Conservation (phyloP, 164 flowering plant genomes). For the Stephania yunnanensis region DNA sequence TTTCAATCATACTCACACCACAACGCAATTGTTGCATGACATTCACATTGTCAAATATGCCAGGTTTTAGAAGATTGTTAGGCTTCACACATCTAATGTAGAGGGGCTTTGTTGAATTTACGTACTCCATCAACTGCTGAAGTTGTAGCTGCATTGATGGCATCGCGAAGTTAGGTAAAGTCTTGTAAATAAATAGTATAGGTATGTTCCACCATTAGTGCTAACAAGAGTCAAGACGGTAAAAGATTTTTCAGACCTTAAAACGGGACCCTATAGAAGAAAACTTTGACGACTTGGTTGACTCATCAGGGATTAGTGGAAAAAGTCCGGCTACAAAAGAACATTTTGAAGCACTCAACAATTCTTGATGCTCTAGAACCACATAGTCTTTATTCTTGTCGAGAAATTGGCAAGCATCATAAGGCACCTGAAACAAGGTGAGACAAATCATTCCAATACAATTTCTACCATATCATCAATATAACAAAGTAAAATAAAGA, state of each 20-base stretch:
- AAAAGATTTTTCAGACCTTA: slow-evolving; percentile 38
- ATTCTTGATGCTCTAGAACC: slow-evolving; percentile 80
- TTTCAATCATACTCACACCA: slow-evolving; percentile 56
- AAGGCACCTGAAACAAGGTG: slow-evolving; percentile 56
- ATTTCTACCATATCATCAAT: slow-evolving; percentile 4
- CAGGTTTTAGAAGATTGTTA: slow-evolving; percentile 60
- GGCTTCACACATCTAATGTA: slow-evolving; percentile 95
- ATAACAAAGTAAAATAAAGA: slow-evolving; percentile 8
- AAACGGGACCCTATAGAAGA: slow-evolving; percentile 82
- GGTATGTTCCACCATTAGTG: background rate
- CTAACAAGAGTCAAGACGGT: background rate
- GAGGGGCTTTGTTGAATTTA: slow-evolving; percentile 79
- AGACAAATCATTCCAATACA: slow-evolving; percentile 11
- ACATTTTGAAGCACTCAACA: slow-evolving; percentile 75
- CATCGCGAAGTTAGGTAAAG: background rate
- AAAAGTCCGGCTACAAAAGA: slow-evolving; percentile 72
- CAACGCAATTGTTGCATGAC: slow-evolving; percentile 79
- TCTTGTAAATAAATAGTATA: background rate
- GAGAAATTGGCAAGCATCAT: slow-evolving; percentile 77
- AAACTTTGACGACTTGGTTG: slow-evolving; percentile 59
- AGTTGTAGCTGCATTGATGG: slow-evolving; percentile 67
- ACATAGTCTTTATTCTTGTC: slow-evolving; percentile 94
- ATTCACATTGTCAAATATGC: slow-evolving; percentile 60
- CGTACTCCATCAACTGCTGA: slow-evolving; percentile 75
- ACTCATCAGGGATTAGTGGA: slow-evolving; percentile 56